These are phyloP conservation scores for Marasmius tenuissimus DNA, from an alignment of 1,284 basidiomycete genomes.

Conservation along the genomic window DNA sequence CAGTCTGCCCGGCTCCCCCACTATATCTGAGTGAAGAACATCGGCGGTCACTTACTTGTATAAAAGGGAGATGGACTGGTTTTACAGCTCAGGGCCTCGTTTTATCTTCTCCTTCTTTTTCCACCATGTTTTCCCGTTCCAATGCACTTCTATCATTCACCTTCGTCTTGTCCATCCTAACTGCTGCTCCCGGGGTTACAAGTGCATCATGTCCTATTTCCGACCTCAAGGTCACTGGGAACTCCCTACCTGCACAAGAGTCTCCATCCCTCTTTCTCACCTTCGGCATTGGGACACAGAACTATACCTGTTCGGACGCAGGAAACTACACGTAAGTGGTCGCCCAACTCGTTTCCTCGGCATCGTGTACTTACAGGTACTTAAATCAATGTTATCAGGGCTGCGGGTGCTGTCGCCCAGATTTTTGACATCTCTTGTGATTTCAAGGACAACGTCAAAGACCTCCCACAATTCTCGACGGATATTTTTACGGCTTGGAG, in stretches of 20 bases:
- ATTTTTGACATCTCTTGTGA: constrained; percentile 61
- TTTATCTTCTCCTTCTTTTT: background rate
- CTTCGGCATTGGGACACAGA: constrained; percentile 47
- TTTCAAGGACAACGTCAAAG: constrained; percentile 13
- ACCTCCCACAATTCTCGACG: background rate
- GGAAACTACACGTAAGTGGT: constrained; percentile 36
- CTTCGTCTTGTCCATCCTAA: background rate
- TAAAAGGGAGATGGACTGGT: background rate
- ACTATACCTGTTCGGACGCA: constrained; percentile 41
- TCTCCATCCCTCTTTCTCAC: constrained; percentile 31
- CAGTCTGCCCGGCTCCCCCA: no score
- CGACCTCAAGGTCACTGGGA: background rate
- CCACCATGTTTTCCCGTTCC: background rate
- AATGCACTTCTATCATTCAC: background rate
- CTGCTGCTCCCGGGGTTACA: no score
- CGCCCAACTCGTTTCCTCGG: background rate
- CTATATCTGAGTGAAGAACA: no score
- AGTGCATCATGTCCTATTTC: background rate
- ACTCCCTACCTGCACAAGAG: background rate
- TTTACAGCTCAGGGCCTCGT: background rate
- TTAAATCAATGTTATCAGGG: background rate
- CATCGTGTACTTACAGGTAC: background rate
- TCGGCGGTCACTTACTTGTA: no score
- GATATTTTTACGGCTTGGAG: background rate
- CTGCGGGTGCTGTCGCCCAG: constrained; percentile 49